phyloP scores from a whole-genome alignment of 257 asterid species.

The Solanum chiquidenum region DNA sequence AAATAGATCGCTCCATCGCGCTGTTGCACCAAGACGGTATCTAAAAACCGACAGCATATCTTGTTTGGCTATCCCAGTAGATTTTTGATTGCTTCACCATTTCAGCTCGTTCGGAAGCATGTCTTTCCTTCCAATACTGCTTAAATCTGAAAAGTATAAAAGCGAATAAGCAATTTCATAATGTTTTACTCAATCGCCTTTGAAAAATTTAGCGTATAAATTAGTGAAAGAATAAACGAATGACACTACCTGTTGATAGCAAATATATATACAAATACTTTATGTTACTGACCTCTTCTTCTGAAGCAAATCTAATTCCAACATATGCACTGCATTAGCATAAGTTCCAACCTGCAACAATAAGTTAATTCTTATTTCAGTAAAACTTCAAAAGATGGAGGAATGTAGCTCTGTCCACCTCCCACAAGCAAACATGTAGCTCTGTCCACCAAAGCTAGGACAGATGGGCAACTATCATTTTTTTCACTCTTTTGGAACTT shows the following conservation, averaged over 20 bases:
- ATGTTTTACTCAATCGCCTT: background rate
- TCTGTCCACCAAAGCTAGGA: background rate
- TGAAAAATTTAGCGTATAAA: background rate
- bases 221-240: background rate
- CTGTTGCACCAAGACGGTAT: background rate
- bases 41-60: slow-evolving; percentile 54
- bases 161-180: background rate
- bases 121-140: slow-evolving; percentile 72
- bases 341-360: slow-evolving; percentile 51
- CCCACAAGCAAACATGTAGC: background rate
- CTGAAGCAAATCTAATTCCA: slow-evolving; percentile 57
- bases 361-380: background rate
- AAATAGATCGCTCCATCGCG: background rate
- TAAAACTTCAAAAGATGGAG: background rate
- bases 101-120: slow-evolving; percentile 43
- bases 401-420: background rate
- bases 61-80: slow-evolving; percentile 63
- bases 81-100: slow-evolving; percentile 62
- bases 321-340: slow-evolving; percentile 49
- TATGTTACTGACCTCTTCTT: slow-evolving; percentile 47
- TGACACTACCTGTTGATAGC: background rate
- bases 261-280: background rate
- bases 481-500: background rate
- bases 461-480: background rate
- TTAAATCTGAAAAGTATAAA: slow-evolving; percentile 29